phyloP scores from a whole-genome alignment of 75 land plant genomes.

The Gnetum montanum region DNA sequence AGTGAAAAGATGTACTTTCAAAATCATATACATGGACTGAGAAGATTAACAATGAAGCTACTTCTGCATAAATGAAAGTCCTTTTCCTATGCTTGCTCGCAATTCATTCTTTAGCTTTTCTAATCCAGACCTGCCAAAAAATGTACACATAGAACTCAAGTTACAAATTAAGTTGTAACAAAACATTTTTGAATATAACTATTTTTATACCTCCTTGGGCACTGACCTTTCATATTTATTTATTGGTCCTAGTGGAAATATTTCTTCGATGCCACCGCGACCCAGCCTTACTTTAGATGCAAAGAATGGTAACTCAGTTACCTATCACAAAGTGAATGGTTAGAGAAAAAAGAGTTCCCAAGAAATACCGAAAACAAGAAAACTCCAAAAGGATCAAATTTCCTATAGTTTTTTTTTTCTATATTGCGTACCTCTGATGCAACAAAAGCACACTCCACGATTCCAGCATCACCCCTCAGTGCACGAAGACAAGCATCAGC shows the following conservation, averaged over 20 bases:
- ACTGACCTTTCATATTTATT: conserved; percentile 31
- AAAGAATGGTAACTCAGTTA: conserved; percentile 43
- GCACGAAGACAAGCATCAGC: conserved; percentile 28
- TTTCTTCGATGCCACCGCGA: conserved; percentile 30
- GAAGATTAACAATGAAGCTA: too few relatives aligned
- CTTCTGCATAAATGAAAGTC: conserved; percentile 53
- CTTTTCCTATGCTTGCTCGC: conserved; percentile 87
- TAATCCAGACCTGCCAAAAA: not conserved
- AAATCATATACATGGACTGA: too few relatives aligned
- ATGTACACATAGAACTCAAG: not conserved
- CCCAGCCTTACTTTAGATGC: conserved; percentile 34
- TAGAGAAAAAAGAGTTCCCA: not conserved
- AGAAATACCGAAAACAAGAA: too few relatives aligned
- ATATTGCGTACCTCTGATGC: conserved; percentile 25
- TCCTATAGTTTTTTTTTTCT: not conserved
- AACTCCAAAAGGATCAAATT: too few relatives aligned
- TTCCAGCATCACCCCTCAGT: conserved; percentile 28
- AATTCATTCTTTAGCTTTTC: conserved; percentile 21
- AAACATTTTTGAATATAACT: not conserved
- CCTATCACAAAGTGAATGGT: conserved; percentile 12
- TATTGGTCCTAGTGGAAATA: conserved; percentile 32
- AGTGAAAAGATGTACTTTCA: too few relatives aligned
- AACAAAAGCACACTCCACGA: conserved; percentile 37
- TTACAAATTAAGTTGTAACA: not conserved
- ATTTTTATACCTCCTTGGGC: not conserved